Conservation (phyloP, 305 asterid genomes). For the Galium porrigens region DNA sequence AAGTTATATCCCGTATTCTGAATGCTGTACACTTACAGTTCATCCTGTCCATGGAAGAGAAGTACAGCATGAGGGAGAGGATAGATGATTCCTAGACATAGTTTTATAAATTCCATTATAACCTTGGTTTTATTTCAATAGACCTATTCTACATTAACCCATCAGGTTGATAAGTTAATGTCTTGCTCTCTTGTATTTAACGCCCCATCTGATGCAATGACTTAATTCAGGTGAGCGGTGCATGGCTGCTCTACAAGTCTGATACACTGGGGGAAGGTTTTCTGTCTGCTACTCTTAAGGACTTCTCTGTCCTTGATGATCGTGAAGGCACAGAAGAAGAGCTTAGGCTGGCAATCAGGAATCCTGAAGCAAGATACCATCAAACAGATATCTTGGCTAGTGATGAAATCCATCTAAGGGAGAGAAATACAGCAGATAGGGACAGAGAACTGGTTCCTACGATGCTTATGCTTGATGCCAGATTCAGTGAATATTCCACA, state of each 20-base stretch:
- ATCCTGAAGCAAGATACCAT: conserved; percentile 44
- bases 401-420: conserved; percentile 22
- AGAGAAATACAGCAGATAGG: conserved; percentile 22
- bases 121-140: not conserved
- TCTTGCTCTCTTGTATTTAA: conserved; percentile 1
- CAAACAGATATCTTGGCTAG: conserved; percentile 26
- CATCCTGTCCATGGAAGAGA: not conserved
- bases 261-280: conserved; percentile 63
- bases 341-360: conserved; percentile 75
- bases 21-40: not conserved
- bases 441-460: conserved; percentile 48
- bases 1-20: not conserved
- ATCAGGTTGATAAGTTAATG: conserved; percentile 1
- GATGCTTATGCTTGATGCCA: conserved; percentile 77
- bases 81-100: not conserved
- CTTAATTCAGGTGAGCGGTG: conserved; percentile 54
- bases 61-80: not conserved
- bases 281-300: conserved; percentile 69
- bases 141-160: not conserved
- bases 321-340: conserved; percentile 87
- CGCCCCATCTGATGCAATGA: conserved; percentile 9
- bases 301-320: conserved; percentile 62
- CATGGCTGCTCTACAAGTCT: conserved; percentile 73
- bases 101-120: not conserved
- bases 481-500: conserved; percentile 43